These are phyloP conservation scores for Eleusine coracana DNA, from an alignment of 176 grass and related monocot genomes.

Conservation along the genomic window DNA sequence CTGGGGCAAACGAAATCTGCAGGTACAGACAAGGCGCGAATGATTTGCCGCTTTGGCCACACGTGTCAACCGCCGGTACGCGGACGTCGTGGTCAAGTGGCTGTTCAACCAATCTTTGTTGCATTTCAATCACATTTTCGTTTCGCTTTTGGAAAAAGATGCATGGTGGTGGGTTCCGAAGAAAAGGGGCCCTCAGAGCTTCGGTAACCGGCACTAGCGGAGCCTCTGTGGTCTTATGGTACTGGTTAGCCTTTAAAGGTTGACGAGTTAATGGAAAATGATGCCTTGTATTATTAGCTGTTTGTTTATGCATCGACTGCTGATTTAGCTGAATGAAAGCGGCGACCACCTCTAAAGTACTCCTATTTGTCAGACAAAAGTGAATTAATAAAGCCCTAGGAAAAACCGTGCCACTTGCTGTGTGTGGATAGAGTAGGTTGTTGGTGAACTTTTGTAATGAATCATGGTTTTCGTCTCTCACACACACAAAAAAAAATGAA, in stretches of 20 bases:
- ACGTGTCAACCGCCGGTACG: conserved; percentile 23
- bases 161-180: conserved; percentile 20
- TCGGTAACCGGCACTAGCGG: conserved; percentile 3
- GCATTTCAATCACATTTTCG: background rate
- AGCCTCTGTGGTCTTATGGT: background rate
- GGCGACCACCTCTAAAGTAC: background rate
- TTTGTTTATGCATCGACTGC: background rate
- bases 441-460: background rate
- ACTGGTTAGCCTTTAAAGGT: conserved; percentile 21
- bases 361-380: background rate
- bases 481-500: background rate
- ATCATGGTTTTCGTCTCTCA: background rate
- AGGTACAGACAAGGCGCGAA: background rate
- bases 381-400: background rate
- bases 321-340: background rate
- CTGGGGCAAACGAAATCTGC: background rate
- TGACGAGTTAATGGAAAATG: conserved; percentile 31
- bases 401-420: background rate
- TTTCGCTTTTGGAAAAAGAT: conserved; percentile 7
- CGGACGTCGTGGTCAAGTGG: conserved; percentile 24
- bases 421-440: background rate
- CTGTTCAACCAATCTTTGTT: background rate
- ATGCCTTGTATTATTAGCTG: background rate
- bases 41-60: conserved; percentile 26
- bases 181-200: background rate